Conservation (phyloP, 2,329 filamentous ascomycete genomes). For the Knoxdaviesia proteae region DNA sequence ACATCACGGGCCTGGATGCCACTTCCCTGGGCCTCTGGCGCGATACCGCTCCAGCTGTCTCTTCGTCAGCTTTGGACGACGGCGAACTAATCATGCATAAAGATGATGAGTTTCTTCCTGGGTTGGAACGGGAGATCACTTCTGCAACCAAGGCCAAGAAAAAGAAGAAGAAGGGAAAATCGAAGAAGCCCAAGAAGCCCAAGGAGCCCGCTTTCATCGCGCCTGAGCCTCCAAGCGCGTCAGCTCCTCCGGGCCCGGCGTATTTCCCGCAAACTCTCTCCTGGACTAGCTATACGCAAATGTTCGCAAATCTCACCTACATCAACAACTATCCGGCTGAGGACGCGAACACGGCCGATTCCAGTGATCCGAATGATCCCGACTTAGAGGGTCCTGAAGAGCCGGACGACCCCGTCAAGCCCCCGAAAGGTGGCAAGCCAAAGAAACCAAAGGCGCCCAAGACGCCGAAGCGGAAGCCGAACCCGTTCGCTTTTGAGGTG, state of each 20-base stretch:
- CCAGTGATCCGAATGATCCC: no score
- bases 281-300: slow-evolving; percentile 66
- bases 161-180: slow-evolving; percentile 22
- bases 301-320: slow-evolving; percentile 79
- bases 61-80: no score
- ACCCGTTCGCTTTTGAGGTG: slow-evolving; percentile 51
- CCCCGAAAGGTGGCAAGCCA: slow-evolving; percentile 7
- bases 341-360: slow-evolving; percentile 7
- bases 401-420: slow-evolving; percentile 8
- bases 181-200: slow-evolving; percentile 25
- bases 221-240: slow-evolving; percentile 53
- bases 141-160: slow-evolving; percentile 9
- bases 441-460: slow-evolving; percentile 34
- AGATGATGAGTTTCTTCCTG: not conserved
- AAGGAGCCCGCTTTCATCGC: slow-evolving; percentile 40
- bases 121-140: slow-evolving; percentile 6
- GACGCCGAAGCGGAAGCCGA: slow-evolving; percentile 40
- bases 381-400: not conserved
- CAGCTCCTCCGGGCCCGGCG: slow-evolving; percentile 61
- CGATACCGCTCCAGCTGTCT: not conserved
- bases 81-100: not conserved
- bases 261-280: slow-evolving; percentile 74
- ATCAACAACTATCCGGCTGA: slow-evolving; percentile 43
- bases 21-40: slow-evolving; percentile 19
- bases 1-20: slow-evolving; percentile 56